Evolutionary conservation across 2,329 filamentous ascomycete genomes (phyloP).

Genomic region (Colletotrichum ledebouriae): DNA sequence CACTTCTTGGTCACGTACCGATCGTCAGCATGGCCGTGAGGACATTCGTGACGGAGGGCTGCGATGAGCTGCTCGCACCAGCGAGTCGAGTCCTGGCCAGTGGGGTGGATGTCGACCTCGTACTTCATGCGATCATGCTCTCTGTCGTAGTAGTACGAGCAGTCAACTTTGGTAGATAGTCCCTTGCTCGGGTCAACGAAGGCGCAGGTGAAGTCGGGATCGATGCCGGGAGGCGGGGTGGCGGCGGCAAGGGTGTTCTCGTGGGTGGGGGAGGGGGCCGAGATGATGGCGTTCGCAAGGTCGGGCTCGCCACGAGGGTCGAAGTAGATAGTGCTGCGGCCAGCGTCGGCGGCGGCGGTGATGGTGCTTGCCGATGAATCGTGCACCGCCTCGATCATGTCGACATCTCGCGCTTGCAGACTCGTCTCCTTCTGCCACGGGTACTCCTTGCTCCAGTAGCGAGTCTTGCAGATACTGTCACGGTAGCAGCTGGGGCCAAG

Average conservation of each 20-base stretch:
- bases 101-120: slow-evolving; percentile 20
- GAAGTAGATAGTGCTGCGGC: no score
- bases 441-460: not conserved
- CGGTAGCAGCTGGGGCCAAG: slow-evolving; percentile 13
- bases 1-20: slow-evolving; percentile 9
- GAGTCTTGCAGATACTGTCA: slow-evolving; percentile 19
- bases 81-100: slow-evolving; percentile 16
- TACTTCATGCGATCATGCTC: slow-evolving; percentile 5
- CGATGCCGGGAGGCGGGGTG: slow-evolving; percentile 13
- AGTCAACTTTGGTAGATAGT: not conserved
- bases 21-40: not conserved
- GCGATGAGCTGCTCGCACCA: slow-evolving; percentile 15
- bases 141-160: slow-evolving; percentile 7
- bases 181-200: slow-evolving; percentile 5
- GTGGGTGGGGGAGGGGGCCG: not conserved
- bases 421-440: not conserved
- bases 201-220: slow-evolving; percentile 17
- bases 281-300: not conserved
- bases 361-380: not conserved
- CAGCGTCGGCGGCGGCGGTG: not conserved
- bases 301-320: not conserved
- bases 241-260: not conserved
- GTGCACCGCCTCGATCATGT: no score
- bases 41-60: slow-evolving; percentile 4
- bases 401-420: not conserved